These are phyloP conservation scores for Beta corolliflora DNA, from an alignment of 179 eudicot genomes.

Conservation along the genomic window DNA sequence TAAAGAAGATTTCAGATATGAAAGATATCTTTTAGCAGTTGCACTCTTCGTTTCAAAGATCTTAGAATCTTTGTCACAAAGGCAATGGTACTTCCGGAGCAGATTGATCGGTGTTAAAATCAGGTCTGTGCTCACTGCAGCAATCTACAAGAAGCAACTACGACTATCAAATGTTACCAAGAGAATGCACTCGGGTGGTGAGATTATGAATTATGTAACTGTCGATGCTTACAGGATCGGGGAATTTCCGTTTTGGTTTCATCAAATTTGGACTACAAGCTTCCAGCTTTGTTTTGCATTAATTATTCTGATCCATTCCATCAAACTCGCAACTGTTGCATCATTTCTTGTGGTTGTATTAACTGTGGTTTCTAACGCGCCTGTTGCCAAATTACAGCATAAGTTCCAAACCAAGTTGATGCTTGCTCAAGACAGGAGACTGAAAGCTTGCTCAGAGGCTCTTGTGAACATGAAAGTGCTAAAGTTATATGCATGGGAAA, in stretches of 20 bases:
- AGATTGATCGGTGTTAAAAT: conserved; percentile 43
- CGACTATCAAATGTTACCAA: conserved; percentile 37
- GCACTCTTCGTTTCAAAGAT: conserved; percentile 37
- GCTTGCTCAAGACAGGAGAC: conserved; percentile 72
- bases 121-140: conserved; percentile 41
- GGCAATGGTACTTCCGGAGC: conserved; percentile 48
- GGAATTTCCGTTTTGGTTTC: conserved; percentile 51
- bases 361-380: conserved; percentile 39
- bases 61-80: conserved; percentile 46
- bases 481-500: conserved; percentile 85
- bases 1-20: conserved; percentile 33
- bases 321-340: conserved; percentile 43
- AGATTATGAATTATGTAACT: conserved; percentile 48
- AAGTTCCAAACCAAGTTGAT: conserved; percentile 65
- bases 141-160: conserved; percentile 44
- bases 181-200: conserved; percentile 40
- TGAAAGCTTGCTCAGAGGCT: conserved; percentile 65
- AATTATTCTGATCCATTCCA: conserved; percentile 30
- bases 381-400: conserved; percentile 65
- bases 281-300: conserved; percentile 43
- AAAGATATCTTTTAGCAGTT: conserved; percentile 43
- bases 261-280: conserved; percentile 46
- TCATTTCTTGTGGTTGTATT: conserved; percentile 37
- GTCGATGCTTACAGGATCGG: conserved; percentile 55
- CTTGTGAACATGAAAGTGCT: conserved; percentile 85